Base-by-base conservation (phyloP, 1,284 basidiomycete species). In the Neotropicomus parvogracilis region DNA sequence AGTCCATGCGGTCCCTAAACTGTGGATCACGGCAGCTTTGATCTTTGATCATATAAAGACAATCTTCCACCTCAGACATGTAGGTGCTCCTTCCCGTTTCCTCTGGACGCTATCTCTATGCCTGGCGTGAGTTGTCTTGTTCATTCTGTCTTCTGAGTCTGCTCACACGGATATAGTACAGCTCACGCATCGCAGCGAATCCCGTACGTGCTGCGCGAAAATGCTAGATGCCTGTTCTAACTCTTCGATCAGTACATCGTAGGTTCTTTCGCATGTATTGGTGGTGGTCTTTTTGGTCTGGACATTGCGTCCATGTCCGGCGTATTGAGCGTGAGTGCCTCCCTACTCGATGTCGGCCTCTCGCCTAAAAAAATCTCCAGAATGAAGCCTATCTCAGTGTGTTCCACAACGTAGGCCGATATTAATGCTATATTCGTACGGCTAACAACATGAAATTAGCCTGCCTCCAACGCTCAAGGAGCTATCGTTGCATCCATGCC, bases 221-320 rank as follows among this genome's bases (percentile, higher is more conserved):
- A 28, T 29, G 17, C 41, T 48, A 6, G 2, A 44, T 24, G 14
- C 31, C 33, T 29, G 17, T 32, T 14, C 46, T 60, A 29, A 58
- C 39, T 14, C 14, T 41, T 20, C 19, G 12, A 34, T 43, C 44
- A 78, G 75, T 86, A 85, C 64, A 64, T 85, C 53, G 84, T 85
- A 46, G 85, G 86, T 26, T 80, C 83, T 14, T 88, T 89, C 67
- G 85, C 86, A 66, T 87, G 85, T 64, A 88, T 89, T 55, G 85
- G 86, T 44, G 86, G 86, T 55, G 82, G 83, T 45, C 75, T 88
- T 37, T 88, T 88, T 63, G 85, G 86, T 59, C 63, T 87, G 70
- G 86, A 89, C 74, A 88, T 88, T 60, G 86, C 80, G 53, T 83
- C 83, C 63, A 88, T 88, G 86, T 85, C 84, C 52, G 85, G 81